phyloP scores from a whole-genome alignment of 2,329 filamentous ascomycete species.

The Trichophyton schoenleinii region DNA sequence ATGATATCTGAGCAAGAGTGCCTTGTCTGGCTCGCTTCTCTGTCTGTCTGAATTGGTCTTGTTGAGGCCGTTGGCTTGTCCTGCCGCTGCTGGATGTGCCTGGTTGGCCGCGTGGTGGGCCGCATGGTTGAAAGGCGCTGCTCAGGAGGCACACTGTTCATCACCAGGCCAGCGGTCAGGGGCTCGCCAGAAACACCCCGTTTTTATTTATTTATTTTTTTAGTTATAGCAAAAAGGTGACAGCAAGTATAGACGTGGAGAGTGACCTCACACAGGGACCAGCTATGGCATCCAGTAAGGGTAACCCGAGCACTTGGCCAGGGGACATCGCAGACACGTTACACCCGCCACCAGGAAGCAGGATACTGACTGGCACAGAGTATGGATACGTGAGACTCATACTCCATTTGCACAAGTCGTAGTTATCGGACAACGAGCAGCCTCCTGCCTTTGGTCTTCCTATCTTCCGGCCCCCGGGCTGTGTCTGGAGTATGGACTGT shows the following conservation, averaged over 20 bases:
- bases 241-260: neutral
- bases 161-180: neutral
- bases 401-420: neutral
- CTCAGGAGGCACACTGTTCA: neutral
- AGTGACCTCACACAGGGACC: neutral
- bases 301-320: neutral
- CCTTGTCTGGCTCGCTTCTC: too few relatives aligned
- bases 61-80: too few relatives aligned
- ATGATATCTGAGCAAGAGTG: too few relatives aligned
- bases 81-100: neutral
- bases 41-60: too few relatives aligned
- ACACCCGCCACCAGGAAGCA: neutral
- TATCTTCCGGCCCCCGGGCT: neutral
- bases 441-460: neutral
- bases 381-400: neutral
- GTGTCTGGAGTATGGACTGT: neutral
- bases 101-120: neutral
- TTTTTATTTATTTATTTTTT: too few relatives aligned
- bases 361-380: neutral
- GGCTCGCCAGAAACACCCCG: neutral
- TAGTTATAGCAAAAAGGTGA: too few relatives aligned
- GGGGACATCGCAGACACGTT: neutral
- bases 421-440: neutral
- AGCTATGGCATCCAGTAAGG: neutral
- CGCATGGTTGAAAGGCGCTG: neutral